Evolutionary conservation across 2,329 filamentous ascomycete genomes (phyloP).

Genomic region (Penicillium sp.): DNA sequence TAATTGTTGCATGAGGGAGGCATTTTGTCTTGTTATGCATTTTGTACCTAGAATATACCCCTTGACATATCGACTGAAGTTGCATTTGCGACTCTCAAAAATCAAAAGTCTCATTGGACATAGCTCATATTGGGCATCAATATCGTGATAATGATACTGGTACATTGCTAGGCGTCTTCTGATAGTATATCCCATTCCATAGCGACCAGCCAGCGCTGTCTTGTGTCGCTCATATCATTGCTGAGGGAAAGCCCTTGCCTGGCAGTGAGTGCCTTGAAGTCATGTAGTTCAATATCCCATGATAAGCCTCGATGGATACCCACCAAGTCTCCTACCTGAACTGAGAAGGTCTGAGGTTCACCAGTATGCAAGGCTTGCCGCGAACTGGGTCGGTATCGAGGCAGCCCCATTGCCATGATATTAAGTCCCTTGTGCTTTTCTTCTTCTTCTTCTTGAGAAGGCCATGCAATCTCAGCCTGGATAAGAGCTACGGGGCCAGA

Average conservation of each 20-base stretch:
- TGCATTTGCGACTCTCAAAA: conserved; percentile 8
- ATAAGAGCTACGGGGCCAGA: conserved; percentile 29
- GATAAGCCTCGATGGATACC: conserved; percentile 32
- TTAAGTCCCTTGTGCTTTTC: conserved; percentile 6
- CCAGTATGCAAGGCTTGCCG: neutral
- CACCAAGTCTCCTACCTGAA: conserved; percentile 22
- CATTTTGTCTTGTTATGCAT: conserved; percentile 4
- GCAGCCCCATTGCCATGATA: conserved; percentile 29
- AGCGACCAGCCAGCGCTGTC: conserved; percentile 33
- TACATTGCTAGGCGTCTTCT: neutral
- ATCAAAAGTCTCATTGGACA: neutral
- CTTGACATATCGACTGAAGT: conserved; percentile 6
- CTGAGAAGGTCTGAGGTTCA: neutral
- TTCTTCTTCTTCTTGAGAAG: neutral
- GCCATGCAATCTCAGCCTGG: conserved; percentile 2
- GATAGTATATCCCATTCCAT: conserved; percentile 40
- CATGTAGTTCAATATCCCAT: conserved; percentile 36
- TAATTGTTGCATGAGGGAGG: conserved; percentile 6
- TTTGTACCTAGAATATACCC: conserved; percentile 17
- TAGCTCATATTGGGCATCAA: neutral
- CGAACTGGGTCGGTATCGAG: conserved; percentile 13
- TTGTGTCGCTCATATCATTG: neutral
- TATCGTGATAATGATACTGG: neutral
- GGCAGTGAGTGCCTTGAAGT: neutral
- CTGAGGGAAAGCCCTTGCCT: neutral